Percentiles rank a stretch among this genome's conserved stretches.
Evolutionary conservation across 179 eudicot species (phyloP).

Genomic region (Sideroxylon spinosum): DNA sequence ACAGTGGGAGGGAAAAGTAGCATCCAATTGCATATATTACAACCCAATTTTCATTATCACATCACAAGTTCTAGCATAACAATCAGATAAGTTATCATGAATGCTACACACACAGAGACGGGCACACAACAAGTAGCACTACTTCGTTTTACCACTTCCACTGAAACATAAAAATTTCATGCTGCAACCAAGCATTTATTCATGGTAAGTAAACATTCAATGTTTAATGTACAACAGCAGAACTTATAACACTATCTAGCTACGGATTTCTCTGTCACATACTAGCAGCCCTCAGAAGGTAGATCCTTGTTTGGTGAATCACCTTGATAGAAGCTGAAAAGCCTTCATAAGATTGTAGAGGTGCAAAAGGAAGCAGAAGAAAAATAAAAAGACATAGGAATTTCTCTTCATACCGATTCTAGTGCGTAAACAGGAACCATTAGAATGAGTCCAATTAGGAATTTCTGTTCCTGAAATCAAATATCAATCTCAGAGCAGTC

Average conservation of each 20-base stretch:
- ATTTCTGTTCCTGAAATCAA: slow-evolving; percentile 93
- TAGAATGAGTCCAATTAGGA: slow-evolving; percentile 81
- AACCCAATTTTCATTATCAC: neutral
- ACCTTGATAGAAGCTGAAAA: neutral
- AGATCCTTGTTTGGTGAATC: neutral
- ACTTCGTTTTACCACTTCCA: neutral
- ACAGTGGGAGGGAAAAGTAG: neutral
- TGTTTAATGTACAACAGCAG: neutral
- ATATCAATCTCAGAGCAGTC: slow-evolving; percentile 14
- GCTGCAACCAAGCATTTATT: neutral
- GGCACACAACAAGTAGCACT: neutral
- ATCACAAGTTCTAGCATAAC: neutral
- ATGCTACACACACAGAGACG: neutral
- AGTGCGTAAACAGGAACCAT: slow-evolving; percentile 99
- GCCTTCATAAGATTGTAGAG: neutral
- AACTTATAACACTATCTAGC: neutral
- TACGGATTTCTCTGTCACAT: neutral
- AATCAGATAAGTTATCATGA: neutral
- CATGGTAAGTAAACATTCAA: neutral
- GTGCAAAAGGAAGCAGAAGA: neutral
- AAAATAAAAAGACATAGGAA: neutral
- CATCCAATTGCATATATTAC: neutral
- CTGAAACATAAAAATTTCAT: neutral
- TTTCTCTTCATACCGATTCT: slow-evolving; percentile 66
- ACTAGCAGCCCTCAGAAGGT: neutral